Evolutionary conservation across 371 early-diverging fungal genomes (phyloP), one percentile per base, ranked within the genome.

Genomic region (Haplosporangium sp.): DNA sequence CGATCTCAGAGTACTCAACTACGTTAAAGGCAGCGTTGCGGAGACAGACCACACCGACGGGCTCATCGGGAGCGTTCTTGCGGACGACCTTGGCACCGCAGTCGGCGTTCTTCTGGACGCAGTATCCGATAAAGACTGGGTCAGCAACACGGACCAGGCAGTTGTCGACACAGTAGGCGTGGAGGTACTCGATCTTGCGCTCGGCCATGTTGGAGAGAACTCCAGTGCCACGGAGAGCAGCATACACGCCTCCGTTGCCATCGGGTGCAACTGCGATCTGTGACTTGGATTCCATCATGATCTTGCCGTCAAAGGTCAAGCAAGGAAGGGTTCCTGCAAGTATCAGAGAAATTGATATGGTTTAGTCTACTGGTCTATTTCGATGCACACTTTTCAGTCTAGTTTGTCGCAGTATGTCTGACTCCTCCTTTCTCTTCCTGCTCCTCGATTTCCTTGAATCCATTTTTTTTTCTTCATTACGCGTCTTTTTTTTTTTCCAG

Each of bases 1-100:
- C 86, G 67, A 99, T 96, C 85, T 99, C 99, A 40, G 94, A 94
- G 87, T 98, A 98, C 83, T 98, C 99, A 47, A 97, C 96, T 14
- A 98, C 98, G 67, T 89, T 90, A 73, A 90, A 94, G 65, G 89
- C 88, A 43, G 89, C 85, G 82, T 95, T 88, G 63, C 95, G 92
- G 61, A 92, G 81, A 81, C 96, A 96, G 68, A 98, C 91, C 54
- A 98, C 96, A 69, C 99, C 99, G 18, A 98, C 98, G 56, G 95
- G 90, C 83, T 98, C 99, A 60, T 90, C 86, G 55, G 96, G 94
- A 10, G 84, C 71, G 62, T 85, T 74, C 82, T 98, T 98, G 70
- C 91, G 92, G 20, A 97, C 97, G 11, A 93, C 94, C 86, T 97
- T 96, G 72, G 94, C 95, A 61, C 98, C 98, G 83, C 96, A 96